Evolutionary conservation across 176 grass and related monocot species (phyloP).

Genomic region (Zea mays): Zm-B73-REFERENCE-NAM-5.0 NC_050096.1:200092501-200093000

Average conservation of each 20-base stretch:
- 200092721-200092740: conserved; percentile 29
- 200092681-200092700: conserved; percentile 85
- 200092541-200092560: conserved; percentile 20
- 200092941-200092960: no score
- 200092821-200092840: conserved; percentile 91
- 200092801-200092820: conserved; percentile 86
- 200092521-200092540: not conserved
- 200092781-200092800: conserved; percentile 82
- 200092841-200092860: conserved; percentile 83
- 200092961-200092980: no score
- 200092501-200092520: no score
- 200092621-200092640: not conserved
- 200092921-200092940: not conserved
- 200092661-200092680: conserved; percentile 91
- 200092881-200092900: conserved; percentile 11
- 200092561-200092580: not conserved
- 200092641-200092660: conserved; percentile 70
- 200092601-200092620: not conserved
- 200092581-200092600: not conserved
- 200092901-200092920: conserved; percentile 19
- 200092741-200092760: conserved; percentile 19
- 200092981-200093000: no score
- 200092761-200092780: conserved; percentile 30
- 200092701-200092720: conserved; percentile 40
- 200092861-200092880: conserved; percentile 38